These are phyloP conservation scores for Achaetomiella virescens DNA, from an alignment of 495 filamentous ascomycete genomes.

Conservation along the genomic window DNA sequence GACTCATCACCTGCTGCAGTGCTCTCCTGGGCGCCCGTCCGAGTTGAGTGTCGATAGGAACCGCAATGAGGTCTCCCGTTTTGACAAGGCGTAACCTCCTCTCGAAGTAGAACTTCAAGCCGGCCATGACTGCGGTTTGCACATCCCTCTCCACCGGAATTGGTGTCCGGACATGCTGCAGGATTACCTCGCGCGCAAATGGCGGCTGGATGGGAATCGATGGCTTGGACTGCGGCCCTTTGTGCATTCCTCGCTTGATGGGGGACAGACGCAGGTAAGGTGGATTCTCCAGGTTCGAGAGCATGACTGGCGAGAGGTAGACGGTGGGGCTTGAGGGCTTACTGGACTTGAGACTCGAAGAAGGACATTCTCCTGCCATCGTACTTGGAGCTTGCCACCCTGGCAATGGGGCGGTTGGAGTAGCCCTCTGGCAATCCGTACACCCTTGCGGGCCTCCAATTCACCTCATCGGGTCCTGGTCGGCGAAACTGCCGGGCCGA, in stretches of 20 bases:
- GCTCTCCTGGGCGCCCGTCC: constrained; percentile 67
- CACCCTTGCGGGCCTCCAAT: constrained; percentile 72
- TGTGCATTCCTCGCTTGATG: constrained; percentile 45
- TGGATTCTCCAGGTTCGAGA: constrained; percentile 73
- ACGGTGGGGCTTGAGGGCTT: constrained; percentile 50
- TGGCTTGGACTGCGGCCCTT: constrained; percentile 43
- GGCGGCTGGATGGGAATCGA: constrained; percentile 60
- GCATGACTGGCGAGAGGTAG: constrained; percentile 77
- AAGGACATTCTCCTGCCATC: constrained; percentile 48
- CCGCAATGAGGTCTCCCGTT: constrained; percentile 77
- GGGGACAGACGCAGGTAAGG: constrained; percentile 68
- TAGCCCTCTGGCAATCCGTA: constrained; percentile 77
- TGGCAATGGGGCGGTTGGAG: constrained; percentile 46
- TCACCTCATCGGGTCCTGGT: constrained; percentile 42
- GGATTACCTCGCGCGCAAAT: constrained; percentile 79
- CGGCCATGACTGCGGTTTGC: constrained; percentile 75
- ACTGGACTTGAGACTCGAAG: constrained; percentile 49
- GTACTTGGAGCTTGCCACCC: constrained; percentile 45
- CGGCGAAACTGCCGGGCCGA: constrained; percentile 47
- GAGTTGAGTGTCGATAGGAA: constrained; percentile 76
- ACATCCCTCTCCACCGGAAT: constrained; percentile 76
- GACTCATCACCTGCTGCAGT: constrained; percentile 49
- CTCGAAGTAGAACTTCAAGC: constrained; percentile 81
- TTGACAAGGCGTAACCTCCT: constrained; percentile 69
- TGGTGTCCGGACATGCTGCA: constrained; percentile 86